Evolutionary conservation across 108 stramenopile species (phyloP).

Genomic region (Chaetoceros muelleri): DNA sequence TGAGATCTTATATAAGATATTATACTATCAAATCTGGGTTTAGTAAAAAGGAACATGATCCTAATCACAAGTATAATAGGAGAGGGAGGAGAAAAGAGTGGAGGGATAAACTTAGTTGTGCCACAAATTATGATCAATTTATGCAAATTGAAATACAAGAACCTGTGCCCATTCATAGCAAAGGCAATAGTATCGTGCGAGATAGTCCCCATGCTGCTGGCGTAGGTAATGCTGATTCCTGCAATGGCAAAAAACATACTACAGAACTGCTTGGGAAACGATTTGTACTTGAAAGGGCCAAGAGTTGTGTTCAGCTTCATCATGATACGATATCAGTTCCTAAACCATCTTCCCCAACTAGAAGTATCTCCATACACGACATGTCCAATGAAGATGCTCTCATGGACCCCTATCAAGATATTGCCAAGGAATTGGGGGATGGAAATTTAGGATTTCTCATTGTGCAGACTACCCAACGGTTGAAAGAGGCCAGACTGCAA

Average conservation of each 20-base stretch:
- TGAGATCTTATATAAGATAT: conserved; percentile 21
- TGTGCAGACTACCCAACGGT: conserved; percentile 39
- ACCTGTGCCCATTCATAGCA: conserved; percentile 3
- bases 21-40: conserved; percentile 18
- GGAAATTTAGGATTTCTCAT: conserved; percentile 44
- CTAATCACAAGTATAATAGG: conserved; percentile 2
- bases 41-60: neutral
- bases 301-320: neutral
- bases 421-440: conserved; percentile 40
- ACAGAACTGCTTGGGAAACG: neutral
- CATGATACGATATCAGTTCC: neutral
- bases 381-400: conserved; percentile 8
- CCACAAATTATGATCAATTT: conserved; percentile 45
- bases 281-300: neutral
- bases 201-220: neutral
- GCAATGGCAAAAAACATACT: neutral
- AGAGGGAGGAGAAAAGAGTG: conserved; percentile 52
- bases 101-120: conserved; percentile 45
- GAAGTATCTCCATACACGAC: neutral
- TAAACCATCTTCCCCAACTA: neutral
- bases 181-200: neutral
- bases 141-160: conserved; percentile 45
- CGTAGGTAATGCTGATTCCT: too few relatives aligned
- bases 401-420: conserved; percentile 18
- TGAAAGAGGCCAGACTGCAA: conserved; percentile 52